Base-by-base conservation (phyloP, 2,329 filamentous ascomycete genomes). In the Aspergillus eucalypticola region DNA sequence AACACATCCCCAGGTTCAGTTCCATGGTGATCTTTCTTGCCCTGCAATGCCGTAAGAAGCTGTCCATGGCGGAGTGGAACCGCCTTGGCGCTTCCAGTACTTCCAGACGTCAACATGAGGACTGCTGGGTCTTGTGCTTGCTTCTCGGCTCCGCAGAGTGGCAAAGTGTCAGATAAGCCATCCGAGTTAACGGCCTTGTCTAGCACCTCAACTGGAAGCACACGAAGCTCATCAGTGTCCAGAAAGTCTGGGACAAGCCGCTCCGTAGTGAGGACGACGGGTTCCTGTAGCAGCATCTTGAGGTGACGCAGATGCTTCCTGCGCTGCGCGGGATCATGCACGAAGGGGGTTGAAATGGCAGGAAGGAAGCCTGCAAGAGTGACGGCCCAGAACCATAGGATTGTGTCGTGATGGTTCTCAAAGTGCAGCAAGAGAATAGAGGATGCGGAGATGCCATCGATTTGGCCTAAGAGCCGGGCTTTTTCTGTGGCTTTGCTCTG, bases 61-160 rank as follows among this genome's bases (percentile, higher is more conserved):
- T 58, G 62, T 49, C 60, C 52, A 58, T 83, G 78, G 0, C 67
- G 73, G 1, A 84, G 70, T 2, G 60, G 63, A 0, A 85, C 83
- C 0, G 81, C 82, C 66, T 85, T 86, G 5, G 81, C 72, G 55
- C 78, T 76, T 2, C 82, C 82, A n/a, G 80, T 83, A 63, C 78
- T 82, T 5, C 83, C 83, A 1, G 83, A 85, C 1, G 83, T 85
- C 3, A 86, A 71, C 79, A 84, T 82, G 3, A 83, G 70, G 0
- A 75, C 68, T 1, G 78, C 78, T 1, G 70, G 71, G 64, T 63
- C 60, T 17, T 54, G 27, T 56, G 25, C 39, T 21, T 17, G n/a
- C 41, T 56, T 56, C 15, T 17, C 41, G 2, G n/a, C 3, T 15
- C 53, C 53, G 3, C 4, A 13, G 10, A 48, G 23, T 23, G 35